Evolutionary conservation across 768 basidiomycete species (phyloP).

Genomic region (Termitomyces sp.): DNA sequence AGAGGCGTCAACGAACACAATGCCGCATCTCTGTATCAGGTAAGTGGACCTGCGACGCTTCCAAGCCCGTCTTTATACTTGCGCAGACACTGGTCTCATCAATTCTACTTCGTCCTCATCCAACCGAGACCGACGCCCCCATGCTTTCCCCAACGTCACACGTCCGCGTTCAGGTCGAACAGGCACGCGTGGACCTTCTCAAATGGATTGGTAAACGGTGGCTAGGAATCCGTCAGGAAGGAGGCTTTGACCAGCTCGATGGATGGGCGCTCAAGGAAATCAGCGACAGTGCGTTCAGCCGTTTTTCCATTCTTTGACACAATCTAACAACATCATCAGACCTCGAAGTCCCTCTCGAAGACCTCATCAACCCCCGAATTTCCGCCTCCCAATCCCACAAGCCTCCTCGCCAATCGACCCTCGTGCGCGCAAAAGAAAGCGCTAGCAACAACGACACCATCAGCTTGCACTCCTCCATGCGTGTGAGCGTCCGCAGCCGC

Average conservation of each 20-base stretch:
- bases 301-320: neutral
- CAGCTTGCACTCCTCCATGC: conserved; percentile 36
- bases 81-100: conserved; percentile 66
- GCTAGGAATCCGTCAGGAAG: conserved; percentile 66
- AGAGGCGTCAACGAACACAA: conserved; percentile 60
- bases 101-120: conserved; percentile 67
- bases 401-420: conserved; percentile 14
- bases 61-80: neutral
- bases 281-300: conserved; percentile 55
- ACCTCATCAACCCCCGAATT: conserved; percentile 51
- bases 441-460: conserved; percentile 38
- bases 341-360: conserved; percentile 76
- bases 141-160: conserved; percentile 68
- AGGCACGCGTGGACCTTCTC: conserved; percentile 61
- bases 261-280: conserved; percentile 90
- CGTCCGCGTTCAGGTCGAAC: conserved; percentile 70
- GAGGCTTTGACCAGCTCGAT: conserved; percentile 83
- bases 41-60: conserved; percentile 17
- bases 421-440: conserved; percentile 24
- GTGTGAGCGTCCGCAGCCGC: conserved; percentile 38
- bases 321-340: conserved; percentile 37
- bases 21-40: conserved; percentile 77
- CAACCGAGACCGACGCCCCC: conserved; percentile 51
- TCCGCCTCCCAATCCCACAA: conserved; percentile 16
- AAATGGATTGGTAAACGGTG: conserved; percentile 78